These are phyloP conservation scores for Neurospora terricola DNA, from an alignment of 495 filamentous ascomycete genomes.

Conservation along the genomic window DNA sequence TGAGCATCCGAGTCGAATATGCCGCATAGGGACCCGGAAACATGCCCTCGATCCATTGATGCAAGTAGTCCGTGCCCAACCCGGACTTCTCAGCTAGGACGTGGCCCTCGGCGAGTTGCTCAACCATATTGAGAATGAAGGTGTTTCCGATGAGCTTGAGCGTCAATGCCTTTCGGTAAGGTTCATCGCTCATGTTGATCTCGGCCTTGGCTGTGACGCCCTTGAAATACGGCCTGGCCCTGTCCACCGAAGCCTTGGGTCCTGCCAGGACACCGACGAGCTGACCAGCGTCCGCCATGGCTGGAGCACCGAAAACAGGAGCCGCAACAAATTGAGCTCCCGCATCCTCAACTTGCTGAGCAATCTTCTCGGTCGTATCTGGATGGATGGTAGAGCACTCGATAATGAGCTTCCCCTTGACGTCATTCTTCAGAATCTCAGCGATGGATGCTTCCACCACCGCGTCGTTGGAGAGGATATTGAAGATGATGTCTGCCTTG, in stretches of 20 bases:
- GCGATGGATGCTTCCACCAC: constrained; percentile 53
- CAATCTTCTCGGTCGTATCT: constrained; percentile 59
- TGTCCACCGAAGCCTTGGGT: constrained; percentile 45
- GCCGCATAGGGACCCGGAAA: constrained; percentile 55
- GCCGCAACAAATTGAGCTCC: constrained; percentile 69
- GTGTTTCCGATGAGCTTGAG: constrained; percentile 84
- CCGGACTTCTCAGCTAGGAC: constrained; percentile 73
- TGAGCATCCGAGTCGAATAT: constrained; percentile 64
- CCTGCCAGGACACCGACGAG: constrained; percentile 74
- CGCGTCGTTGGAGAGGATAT: constrained; percentile 69
- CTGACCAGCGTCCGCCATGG: constrained; percentile 64
- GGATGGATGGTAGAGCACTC: constrained; percentile 88
- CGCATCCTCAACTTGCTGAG: constrained; percentile 40
- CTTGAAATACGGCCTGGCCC: constrained; percentile 61
- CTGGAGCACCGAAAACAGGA: constrained; percentile 75
- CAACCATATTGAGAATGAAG: constrained; percentile 76
- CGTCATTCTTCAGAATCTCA: constrained; percentile 40
- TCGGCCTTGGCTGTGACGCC: constrained; percentile 65
- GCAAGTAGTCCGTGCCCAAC: constrained; percentile 57
- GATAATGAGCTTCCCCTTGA: constrained; percentile 62
- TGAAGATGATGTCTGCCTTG: constrained; percentile 71
- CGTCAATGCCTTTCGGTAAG: constrained; percentile 45
- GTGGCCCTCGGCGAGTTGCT: constrained; percentile 65
- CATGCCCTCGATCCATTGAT: constrained; percentile 56
- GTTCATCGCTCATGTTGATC: constrained; percentile 60